These are phyloP conservation scores for Colletotrichum truncatum DNA, from an alignment of 2,329 filamentous ascomycete species.

Conservation along the genomic window DNA sequence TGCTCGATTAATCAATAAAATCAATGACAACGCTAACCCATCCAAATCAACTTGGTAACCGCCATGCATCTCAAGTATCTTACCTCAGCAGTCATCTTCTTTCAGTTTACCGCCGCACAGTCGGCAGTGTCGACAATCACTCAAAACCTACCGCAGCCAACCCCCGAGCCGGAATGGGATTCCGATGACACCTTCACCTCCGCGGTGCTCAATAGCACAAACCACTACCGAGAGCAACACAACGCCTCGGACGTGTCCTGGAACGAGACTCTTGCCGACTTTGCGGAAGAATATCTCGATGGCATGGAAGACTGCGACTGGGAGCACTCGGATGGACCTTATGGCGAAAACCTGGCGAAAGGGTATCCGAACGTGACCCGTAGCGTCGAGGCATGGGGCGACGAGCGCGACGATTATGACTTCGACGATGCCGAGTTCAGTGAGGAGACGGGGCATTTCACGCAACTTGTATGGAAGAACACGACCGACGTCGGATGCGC, in stretches of 20 bases:
- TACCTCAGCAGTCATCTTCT: background rate
- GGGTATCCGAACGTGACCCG: slow-evolving; percentile 69
- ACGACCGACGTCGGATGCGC: slow-evolving; percentile 68
- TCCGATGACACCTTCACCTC: slow-evolving; percentile 51
- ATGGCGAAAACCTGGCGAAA: slow-evolving; percentile 79
- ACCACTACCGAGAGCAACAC: slow-evolving; percentile 71
- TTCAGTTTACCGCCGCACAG: background rate
- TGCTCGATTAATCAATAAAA: no score
- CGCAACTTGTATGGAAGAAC: slow-evolving; percentile 76
- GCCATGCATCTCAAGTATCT: background rate
- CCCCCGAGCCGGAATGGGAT: slow-evolving; percentile 41
- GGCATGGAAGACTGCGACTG: slow-evolving; percentile 51
- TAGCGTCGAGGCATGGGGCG: slow-evolving; percentile 73
- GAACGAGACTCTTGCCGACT: slow-evolving; percentile 71
- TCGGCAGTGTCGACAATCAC: slow-evolving; percentile 35
- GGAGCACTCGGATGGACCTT: slow-evolving; percentile 67
- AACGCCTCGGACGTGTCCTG: slow-evolving; percentile 67
- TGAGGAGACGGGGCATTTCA: slow-evolving; percentile 74
- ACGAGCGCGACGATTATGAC: slow-evolving; percentile 67
- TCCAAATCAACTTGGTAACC: no score
- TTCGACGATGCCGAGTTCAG: slow-evolving; percentile 65
- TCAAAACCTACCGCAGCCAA: slow-evolving; percentile 34
- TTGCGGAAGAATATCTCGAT: slow-evolving; percentile 60
- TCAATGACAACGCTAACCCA: no score
- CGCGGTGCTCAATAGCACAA: slow-evolving; percentile 72